phyloP scores from a whole-genome alignment of 805 yeast genomes.

The Maudiozyma pseudohumilis region DNA sequence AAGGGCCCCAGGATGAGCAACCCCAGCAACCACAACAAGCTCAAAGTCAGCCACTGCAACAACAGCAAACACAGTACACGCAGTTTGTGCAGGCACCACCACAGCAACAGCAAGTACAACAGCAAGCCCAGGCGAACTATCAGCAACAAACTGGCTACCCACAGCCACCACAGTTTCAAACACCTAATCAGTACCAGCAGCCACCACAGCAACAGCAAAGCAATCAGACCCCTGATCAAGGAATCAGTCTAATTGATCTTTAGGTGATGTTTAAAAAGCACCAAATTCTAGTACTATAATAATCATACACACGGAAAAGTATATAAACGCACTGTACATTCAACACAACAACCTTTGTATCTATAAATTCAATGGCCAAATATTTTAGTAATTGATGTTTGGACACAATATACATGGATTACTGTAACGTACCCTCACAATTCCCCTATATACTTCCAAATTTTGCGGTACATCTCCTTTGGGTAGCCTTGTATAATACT shows the following conservation, averaged over 20 bases:
- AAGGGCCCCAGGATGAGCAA: conserved; percentile 24
- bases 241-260: conserved; percentile 24
- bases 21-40: conserved; percentile 1
- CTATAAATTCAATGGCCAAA: no score
- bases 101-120: not conserved
- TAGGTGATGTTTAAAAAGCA: conserved; percentile 7
- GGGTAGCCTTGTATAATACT: no score
- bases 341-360: no score
- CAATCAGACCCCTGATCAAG: conserved; percentile 23
- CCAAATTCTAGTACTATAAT: no score
- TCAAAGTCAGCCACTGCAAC: conserved; percentile 3
- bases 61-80: conserved; percentile 3
- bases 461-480: no score
- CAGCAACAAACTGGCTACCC: not conserved
- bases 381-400: no score
- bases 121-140: not conserved
- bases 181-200: conserved; percentile 2
- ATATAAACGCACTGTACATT: no score
- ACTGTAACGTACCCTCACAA: no score
- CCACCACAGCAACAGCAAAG: not conserved
- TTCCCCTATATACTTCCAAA: no score
- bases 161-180: conserved; percentile 3
- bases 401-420: no score
- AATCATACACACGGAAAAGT: no score
- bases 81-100: not conserved